Conservation (phyloP, 225 moss, liverwort and hornwort species). For the Rhytidiadelphus loreus region DNA sequence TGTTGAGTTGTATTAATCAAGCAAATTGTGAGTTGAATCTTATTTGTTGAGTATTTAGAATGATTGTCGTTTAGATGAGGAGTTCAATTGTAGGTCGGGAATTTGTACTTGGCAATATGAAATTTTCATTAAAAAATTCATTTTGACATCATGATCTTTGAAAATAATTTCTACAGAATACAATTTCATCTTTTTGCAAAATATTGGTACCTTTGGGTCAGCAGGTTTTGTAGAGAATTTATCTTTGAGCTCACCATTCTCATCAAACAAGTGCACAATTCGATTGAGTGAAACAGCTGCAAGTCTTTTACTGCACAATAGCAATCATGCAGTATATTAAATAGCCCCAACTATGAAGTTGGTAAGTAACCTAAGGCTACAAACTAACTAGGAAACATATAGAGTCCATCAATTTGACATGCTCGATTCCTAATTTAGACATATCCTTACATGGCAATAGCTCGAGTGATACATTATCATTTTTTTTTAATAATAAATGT, state of each 20-base stretch:
- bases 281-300: slow-evolving; percentile 71
- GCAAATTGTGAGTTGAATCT: not conserved
- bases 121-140: not conserved
- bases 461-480: not conserved
- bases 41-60: not conserved
- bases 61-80: too few relatives aligned
- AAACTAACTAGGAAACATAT: not conserved
- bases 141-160: not conserved
- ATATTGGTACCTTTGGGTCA: slow-evolving; percentile 49
- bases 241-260: slow-evolving; percentile 85
- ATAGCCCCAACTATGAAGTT: not conserved
- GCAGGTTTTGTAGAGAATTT: slow-evolving; percentile 93
- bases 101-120: not conserved
- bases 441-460: not conserved
- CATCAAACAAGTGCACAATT: slow-evolving; percentile 77
- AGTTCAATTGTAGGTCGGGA: too few relatives aligned
- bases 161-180: not conserved
- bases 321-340: not conserved
- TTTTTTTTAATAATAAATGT: not conserved
- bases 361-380: not conserved
- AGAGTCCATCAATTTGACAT: not conserved
- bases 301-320: slow-evolving; percentile 45
- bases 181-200: not conserved
- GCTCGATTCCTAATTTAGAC: not conserved
- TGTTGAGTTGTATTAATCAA: not conserved